Conservation (phyloP, 2,329 filamentous ascomycete species). For the Fusarium albosuccineum region DNA sequence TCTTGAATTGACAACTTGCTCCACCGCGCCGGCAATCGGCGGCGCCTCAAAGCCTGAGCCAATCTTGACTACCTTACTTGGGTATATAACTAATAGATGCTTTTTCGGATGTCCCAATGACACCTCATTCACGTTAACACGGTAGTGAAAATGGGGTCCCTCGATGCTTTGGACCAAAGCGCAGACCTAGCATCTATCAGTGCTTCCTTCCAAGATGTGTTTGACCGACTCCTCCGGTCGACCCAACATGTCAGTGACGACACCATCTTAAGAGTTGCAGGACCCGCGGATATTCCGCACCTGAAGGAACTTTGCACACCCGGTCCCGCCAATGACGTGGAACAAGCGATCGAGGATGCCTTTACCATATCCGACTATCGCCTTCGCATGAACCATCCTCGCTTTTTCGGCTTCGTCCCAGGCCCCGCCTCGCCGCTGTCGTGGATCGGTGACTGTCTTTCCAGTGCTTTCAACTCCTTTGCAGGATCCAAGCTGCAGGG, state of each 20-base stretch:
- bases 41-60: neutral
- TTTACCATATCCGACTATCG: slow-evolving; percentile 5
- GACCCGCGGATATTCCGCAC: neutral
- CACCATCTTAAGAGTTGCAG: neutral
- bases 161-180: neutral
- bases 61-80: neutral
- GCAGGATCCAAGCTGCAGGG: neutral
- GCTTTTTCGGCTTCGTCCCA: slow-evolving; percentile 1
- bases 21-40: too few relatives aligned
- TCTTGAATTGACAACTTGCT: too few relatives aligned
- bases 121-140: too few relatives aligned
- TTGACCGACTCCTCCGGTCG: neutral
- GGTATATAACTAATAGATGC: neutral
- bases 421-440: neutral
- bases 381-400: neutral
- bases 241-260: neutral
- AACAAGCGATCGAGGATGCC: slow-evolving; percentile 1
- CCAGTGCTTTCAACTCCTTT: slow-evolving; percentile 2
- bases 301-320: slow-evolving; percentile 1
- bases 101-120: neutral
- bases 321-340: neutral
- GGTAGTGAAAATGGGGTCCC: neutral
- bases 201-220: neutral
- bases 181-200: neutral
- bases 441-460: neutral